Evolutionary conservation across 1,284 basidiomycete genomes (phyloP), one percentile per base, ranked within the genome.

Genomic region (Meira nashicola): DNA sequence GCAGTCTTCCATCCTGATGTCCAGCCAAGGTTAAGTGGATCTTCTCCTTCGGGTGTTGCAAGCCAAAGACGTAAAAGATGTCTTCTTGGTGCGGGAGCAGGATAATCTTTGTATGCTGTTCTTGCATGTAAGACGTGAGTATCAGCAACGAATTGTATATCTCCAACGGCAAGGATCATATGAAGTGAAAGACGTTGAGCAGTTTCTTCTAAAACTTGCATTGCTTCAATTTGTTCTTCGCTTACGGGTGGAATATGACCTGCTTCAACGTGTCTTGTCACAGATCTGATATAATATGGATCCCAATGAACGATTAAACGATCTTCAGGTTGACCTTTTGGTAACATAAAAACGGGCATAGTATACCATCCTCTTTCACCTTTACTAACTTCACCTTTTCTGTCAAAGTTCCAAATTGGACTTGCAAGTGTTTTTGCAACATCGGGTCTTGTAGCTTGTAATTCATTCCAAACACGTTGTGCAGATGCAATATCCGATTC

Each of bases 31-130:
- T 44, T 19, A 54, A 54, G 28, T 28, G 44, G 39, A 21, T 73
- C 81, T 80, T 81, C 1, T 80, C 81, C 9, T 80, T 80, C 60
- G 80, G 79, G 78, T 1, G 79, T 79, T 1, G 79, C 71, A 33
- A 82, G 66, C 81, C 81, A 81, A 10, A 82, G 68, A n/a, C 81
- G 70, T 61, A 81, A 75, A 44, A 82, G 73, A 62, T 82, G 81
- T 37, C 81, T 66, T 17, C 79, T 67, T 1, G 78, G 78, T 2
- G 67, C 68, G 1, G 79, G 79, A 0, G 78, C 75, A 2, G 75
- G 70, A 51, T 79, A 76, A 62, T 81, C 81, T 52, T 67, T 75
- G 66, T 81, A 81, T 25, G 79, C 80, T 4, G 80, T 81, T 28
- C 81, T 67, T 0, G 80, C 79, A 58, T 81, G 80, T 60, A 81